Conservation (phyloP, 306 rosid genomes). For the Malus asiatica region DNA sequence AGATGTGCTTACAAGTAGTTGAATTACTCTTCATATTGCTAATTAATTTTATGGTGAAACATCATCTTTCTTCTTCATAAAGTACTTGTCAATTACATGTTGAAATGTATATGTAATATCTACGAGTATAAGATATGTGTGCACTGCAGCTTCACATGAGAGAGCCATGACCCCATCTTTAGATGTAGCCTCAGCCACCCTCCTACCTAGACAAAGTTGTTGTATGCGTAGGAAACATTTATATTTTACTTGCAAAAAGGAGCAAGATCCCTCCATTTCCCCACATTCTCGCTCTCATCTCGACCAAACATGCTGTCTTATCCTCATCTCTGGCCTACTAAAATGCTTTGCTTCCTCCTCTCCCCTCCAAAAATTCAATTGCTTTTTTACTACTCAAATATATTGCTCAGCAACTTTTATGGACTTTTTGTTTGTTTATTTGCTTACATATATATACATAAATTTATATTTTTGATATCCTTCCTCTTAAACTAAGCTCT, state of each 20-base stretch:
- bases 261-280: slow-evolving; percentile 19
- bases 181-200: slow-evolving; percentile 34
- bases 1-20: too few species aligned
- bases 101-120: neutral
- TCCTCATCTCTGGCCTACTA: slow-evolving; percentile 4
- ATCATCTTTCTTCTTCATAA: too few species aligned
- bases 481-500: too few species aligned
- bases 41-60: too few species aligned
- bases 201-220: slow-evolving; percentile 37
- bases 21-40: too few species aligned
- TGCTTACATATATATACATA: too few species aligned
- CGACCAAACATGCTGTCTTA: neutral
- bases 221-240: slow-evolving; percentile 56
- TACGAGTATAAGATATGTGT: neutral
- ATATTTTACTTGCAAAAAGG: slow-evolving; percentile 5
- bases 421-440: neutral
- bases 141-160: neutral
- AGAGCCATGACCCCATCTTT: slow-evolving; percentile 13
- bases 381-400: neutral
- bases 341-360: slow-evolving; percentile 3
- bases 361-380: neutral
- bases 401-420: neutral
- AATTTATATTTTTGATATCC: too few species aligned
- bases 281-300: slow-evolving; percentile 15
- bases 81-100: neutral